Conservation (phyloP, 805 yeast genomes). For the Starmerella geochares region DNA sequence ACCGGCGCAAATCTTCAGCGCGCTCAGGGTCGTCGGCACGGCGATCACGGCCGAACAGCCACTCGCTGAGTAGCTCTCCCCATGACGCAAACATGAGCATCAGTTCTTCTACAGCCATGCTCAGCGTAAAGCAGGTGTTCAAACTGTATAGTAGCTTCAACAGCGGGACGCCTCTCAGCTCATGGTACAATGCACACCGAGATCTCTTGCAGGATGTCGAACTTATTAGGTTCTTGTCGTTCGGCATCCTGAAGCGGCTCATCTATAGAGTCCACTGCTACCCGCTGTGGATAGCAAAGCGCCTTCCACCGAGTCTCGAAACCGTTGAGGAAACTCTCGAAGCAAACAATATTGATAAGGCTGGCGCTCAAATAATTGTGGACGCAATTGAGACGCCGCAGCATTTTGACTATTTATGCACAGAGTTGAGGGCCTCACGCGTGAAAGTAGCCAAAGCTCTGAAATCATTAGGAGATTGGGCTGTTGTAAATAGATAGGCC, state of each 20-base stretch:
- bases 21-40: background rate
- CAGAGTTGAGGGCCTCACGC: constrained; percentile 24
- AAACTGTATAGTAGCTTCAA: constrained; percentile 65
- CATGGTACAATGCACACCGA: constrained; percentile 68
- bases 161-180: constrained; percentile 64
- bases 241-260: constrained; percentile 73
- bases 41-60: constrained; percentile 18
- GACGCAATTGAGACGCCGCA: constrained; percentile 16
- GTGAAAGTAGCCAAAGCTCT: constrained; percentile 20
- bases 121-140: constrained; percentile 38
- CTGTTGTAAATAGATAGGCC: constrained; percentile 13
- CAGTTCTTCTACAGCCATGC: constrained; percentile 1
- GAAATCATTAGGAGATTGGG: constrained; percentile 25
- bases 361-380: constrained; percentile 9
- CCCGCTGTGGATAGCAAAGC: constrained; percentile 41
- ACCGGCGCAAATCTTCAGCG: constrained; percentile 22
- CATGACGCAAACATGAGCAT: constrained; percentile 3
- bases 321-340: constrained; percentile 12
- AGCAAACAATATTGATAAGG: constrained; percentile 9
- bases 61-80: constrained; percentile 8
- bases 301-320: constrained; percentile 5
- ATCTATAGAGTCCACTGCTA: constrained; percentile 71
- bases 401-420: constrained; percentile 25
- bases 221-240: constrained; percentile 70
- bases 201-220: constrained; percentile 56